Conservation (phyloP, 2,329 filamentous ascomycete genomes). For the Cytospora mali region DNA sequence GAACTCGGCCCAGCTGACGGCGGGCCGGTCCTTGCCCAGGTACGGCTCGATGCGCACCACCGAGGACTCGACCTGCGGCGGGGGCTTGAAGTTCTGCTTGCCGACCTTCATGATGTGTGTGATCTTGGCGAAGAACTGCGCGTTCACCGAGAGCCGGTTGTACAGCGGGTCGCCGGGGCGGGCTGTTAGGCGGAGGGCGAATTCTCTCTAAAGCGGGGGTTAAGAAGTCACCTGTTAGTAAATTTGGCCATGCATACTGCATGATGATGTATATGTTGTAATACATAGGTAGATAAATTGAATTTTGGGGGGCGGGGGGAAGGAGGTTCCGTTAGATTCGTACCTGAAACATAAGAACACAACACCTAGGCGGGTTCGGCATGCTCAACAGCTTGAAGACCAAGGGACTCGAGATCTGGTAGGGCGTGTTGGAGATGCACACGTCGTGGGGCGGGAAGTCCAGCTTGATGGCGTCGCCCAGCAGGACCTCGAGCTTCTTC, state of each 20-base stretch:
- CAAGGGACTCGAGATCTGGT: slow-evolving; percentile 71
- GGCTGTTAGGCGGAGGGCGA: slow-evolving; percentile 86
- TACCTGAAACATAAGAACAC: slow-evolving; percentile 90
- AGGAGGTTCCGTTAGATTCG: slow-evolving; percentile 24
- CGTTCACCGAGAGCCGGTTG: slow-evolving; percentile 87
- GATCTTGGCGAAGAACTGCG: slow-evolving; percentile 77
- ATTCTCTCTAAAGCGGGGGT: slow-evolving; percentile 87
- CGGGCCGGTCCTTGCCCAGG: slow-evolving; percentile 72
- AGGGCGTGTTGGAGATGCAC: slow-evolving; percentile 78
- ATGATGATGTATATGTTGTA: no score
- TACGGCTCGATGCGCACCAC: slow-evolving; percentile 91
- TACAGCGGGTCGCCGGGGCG: slow-evolving; percentile 87
- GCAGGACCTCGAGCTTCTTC: slow-evolving; percentile 81
- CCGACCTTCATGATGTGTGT: slow-evolving; percentile 89
- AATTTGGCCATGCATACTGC: slow-evolving; percentile 63
- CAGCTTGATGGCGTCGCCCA: slow-evolving; percentile 94
- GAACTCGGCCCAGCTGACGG: slow-evolving; percentile 93
- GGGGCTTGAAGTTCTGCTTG: slow-evolving; percentile 94
- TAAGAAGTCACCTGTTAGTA: background rate
- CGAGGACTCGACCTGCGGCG: slow-evolving; percentile 87
- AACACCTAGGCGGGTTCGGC: slow-evolving; percentile 77
- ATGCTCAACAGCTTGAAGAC: slow-evolving; percentile 86
- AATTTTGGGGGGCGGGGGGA: no score
- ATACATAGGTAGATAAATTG: background rate
- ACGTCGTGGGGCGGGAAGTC: slow-evolving; percentile 72